Base-by-base conservation (phyloP, 192 early-diverging fungal genomes). In the Coemansia asiatica region DNA sequence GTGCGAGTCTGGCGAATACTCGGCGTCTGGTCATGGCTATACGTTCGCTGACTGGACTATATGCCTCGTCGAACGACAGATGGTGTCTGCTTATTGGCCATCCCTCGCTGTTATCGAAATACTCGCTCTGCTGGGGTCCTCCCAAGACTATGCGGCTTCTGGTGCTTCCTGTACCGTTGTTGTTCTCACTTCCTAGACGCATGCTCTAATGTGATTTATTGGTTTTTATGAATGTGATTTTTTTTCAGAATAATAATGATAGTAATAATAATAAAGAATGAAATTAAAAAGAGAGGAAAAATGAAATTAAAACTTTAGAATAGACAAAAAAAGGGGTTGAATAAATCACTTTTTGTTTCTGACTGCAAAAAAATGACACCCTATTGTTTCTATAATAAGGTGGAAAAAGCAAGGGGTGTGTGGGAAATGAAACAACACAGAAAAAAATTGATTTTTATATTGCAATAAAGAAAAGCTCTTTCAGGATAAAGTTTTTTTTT, bases 1-100 rank as follows among this genome's bases (percentile, higher is more conserved):
- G 67, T n/a, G 76, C 76, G 2, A 79, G 60, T 1, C 56, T 58
- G 13, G 76, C 71, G 70, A 79, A 79, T 23, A 79, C 67, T 44
- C 76, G 62, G 55, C 76, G 76, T 15, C 76, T 57, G 51, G 25
- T 16, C 19, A 10, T 60, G 6, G 48, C 69, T 10, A 57, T 46
- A 15, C 63, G 57, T 10, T 51, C 38, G 23, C 51, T 55, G 19
- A 46, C 16, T 0, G 25, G n/a, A n/a, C n/a, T n/a, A n/a, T n/a
- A n/a, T 1, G 21, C 33, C 18, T 61, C 46, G 60, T 55, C 63
- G 57, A 70, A 75, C n/a, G 74, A 75, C 13, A 75, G 64, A 12
- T 51, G 74, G 36, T 66, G 60, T 27, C 68, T 63, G n/a, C 61
- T 60, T 7, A 68, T n/a, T 10, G 60, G 40, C 46, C 60, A 47